Evolutionary conservation across 2,329 filamentous ascomycete species (phyloP).

Genomic region (Seiridium cupressi): DNA sequence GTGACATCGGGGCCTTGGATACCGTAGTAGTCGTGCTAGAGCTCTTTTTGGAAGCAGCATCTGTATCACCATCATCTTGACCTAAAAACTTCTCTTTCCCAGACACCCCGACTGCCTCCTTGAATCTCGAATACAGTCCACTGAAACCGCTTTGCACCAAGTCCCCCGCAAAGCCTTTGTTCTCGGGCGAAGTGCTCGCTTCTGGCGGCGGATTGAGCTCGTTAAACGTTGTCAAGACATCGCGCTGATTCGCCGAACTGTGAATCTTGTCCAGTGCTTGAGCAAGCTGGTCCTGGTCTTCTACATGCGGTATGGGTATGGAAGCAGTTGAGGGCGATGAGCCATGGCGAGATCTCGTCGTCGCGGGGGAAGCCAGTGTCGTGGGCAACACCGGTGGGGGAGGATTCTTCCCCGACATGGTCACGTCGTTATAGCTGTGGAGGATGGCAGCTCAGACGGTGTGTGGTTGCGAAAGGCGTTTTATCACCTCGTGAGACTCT

Average conservation of each 20-base stretch:
- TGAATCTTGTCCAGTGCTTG: slow-evolving; percentile 86
- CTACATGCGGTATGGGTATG: slow-evolving; percentile 43
- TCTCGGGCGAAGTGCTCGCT: slow-evolving; percentile 58
- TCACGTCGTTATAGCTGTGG: slow-evolving; percentile 5
- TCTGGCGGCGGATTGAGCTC: slow-evolving; percentile 76
- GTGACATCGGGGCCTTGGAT: slow-evolving; percentile 40
- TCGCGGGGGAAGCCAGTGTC: slow-evolving; percentile 23
- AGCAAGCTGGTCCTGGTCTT: slow-evolving; percentile 73
- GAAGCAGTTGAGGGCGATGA: slow-evolving; percentile 43
- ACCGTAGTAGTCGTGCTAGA: slow-evolving; percentile 37
- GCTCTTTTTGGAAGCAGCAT: slow-evolving; percentile 41
- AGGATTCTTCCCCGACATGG: slow-evolving; percentile 29
- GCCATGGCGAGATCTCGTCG: slow-evolving; percentile 33
- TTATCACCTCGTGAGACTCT: background rate
- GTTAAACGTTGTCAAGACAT: slow-evolving; percentile 87
- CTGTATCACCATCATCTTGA: slow-evolving; percentile 29
- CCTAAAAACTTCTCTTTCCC: slow-evolving; percentile 34
- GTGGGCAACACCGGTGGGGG: slow-evolving; percentile 34
- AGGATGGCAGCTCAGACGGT: slow-evolving; percentile 5
- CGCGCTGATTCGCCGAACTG: slow-evolving; percentile 80
- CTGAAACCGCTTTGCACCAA: slow-evolving; percentile 82
- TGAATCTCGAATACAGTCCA: slow-evolving; percentile 82
- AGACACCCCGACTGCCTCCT: slow-evolving; percentile 74
- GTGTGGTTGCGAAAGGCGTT: background rate
- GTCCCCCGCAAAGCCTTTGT: slow-evolving; percentile 69